Evolutionary conservation across 176 grass and related monocot species (phyloP).

Genomic region (Pharus latifolius): DNA sequence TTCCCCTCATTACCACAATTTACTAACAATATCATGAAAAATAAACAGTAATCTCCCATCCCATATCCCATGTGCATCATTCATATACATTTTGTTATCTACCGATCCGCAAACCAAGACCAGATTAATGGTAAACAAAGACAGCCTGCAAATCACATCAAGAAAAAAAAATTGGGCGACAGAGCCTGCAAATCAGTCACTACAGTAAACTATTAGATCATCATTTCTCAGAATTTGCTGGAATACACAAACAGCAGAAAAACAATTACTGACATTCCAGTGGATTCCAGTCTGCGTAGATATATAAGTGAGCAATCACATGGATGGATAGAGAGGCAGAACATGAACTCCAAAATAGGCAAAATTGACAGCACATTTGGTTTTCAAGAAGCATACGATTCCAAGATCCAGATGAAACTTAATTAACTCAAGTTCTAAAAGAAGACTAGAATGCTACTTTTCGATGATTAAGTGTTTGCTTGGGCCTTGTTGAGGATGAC

Average conservation of each 20-base stretch:
- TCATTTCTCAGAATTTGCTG: not conserved
- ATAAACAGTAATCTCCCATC: no score
- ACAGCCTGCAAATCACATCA: no score
- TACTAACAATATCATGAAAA: no score
- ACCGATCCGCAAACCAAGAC: no score
- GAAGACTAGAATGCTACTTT: not conserved
- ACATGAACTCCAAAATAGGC: not conserved
- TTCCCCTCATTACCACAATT: no score
- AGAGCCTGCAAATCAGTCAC: no score
- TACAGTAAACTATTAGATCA: not conserved
- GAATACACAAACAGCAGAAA: not conserved
- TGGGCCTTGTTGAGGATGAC: conserved; percentile 67
- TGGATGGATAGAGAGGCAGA: not conserved
- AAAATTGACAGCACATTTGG: conserved; percentile 21
- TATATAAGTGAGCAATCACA: not conserved
- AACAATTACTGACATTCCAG: not conserved
- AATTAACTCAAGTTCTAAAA: not conserved
- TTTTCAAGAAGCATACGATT: conserved; percentile 22
- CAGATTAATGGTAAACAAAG: no score
- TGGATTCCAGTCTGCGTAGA: not conserved
- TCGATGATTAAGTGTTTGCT: not conserved
- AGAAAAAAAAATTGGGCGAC: no score
- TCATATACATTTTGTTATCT: no score
- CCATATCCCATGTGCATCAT: no score
- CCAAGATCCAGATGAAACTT: not conserved